Evolutionary conservation across 2,329 filamentous ascomycete species (phyloP), one percentile per base, ranked within the genome.

Genomic region (Ilyonectria mors-panacis): DNA sequence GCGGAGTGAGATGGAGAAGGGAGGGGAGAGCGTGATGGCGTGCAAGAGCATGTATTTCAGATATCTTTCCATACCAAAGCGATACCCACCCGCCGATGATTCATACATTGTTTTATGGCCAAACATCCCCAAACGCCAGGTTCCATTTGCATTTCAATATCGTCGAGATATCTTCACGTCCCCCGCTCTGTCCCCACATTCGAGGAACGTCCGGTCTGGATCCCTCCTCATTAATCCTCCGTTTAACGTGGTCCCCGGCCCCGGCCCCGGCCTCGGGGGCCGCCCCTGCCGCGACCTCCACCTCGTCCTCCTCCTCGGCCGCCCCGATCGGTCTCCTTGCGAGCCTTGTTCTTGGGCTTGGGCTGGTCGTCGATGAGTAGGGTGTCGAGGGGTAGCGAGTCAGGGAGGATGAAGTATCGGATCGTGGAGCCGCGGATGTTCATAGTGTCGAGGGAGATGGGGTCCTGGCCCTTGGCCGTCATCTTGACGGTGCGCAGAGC

Each of bases 261-360:
- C 50, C 83, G 80, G 19, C 84, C 83, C 48, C 50, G 30, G n/a
- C 39, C 39, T 42, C 84, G 78, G 42, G 39, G 39, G 6, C 39
- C 39, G 39, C 39, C 39, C 39, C 39, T 42, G 15, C 86, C 84
- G 44, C 88, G 82, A 19, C 89, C 89, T 60, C 87, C 85, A 33
- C 87, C 80, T 82, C 87, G 82, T 10, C 86, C 85, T 50, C 86
- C 87, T 48, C 86, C 26, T 48, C 86, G 80, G 30, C 80, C 85
- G 15, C 89, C 88, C 54, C 91, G 85, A 66, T 89, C 88, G 35
- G 87, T 35, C 85, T 98, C 96, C 88, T 99, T 99, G 79, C 95
- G 90, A 28, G 96, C 95, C 91, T 99, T 99, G 86, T 99, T 99
- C 92, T 98, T 98, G 68, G 96, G 95, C 87, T 99, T 99, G 58